Evolutionary conservation across 2,329 filamentous ascomycete species (phyloP).

Genomic region (Anisogramma anomala): DNA sequence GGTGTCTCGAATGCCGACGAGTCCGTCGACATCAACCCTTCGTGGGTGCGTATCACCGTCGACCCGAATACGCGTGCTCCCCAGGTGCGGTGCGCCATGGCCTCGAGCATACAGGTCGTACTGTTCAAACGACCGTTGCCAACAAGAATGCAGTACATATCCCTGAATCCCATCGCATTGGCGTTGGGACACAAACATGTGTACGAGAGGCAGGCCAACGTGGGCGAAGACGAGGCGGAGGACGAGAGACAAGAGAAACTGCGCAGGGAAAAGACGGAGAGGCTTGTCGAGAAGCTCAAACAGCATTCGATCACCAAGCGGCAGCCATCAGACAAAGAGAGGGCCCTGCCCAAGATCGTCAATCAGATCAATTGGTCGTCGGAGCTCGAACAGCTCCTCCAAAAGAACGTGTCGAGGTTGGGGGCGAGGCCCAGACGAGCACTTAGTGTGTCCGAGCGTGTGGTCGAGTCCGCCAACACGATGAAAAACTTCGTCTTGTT

Average conservation of each 20-base stretch:
- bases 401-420: conserved; percentile 80
- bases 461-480: conserved; percentile 85
- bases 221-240: conserved; percentile 52
- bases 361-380: conserved; percentile 94
- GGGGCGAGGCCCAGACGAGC: conserved; percentile 70
- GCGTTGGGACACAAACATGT: conserved; percentile 63
- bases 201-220: conserved; percentile 24
- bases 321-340: conserved; percentile 68
- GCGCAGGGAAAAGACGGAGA: conserved; percentile 47
- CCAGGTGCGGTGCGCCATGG: conserved; percentile 58
- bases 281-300: conserved; percentile 74
- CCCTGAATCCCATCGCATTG: conserved; percentile 75
- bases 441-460: conserved; percentile 84
- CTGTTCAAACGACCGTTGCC: conserved; percentile 81
- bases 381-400: conserved; percentile 74
- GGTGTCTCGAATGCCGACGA: conserved; percentile 62
- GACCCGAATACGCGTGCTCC: conserved; percentile 47
- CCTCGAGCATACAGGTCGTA: conserved; percentile 72
- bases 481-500: conserved; percentile 64
- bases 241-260: conserved; percentile 54
- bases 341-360: conserved; percentile 66
- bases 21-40: conserved; percentile 48
- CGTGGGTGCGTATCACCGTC: conserved; percentile 54
- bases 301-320: conserved; percentile 76
- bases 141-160: conserved; percentile 90